Percentiles rank a stretch among this genome's conserved stretches.
Evolutionary conservation across 2,329 filamentous ascomycete species (phyloP).

Genomic region (Talaromyces sp.): DNA sequence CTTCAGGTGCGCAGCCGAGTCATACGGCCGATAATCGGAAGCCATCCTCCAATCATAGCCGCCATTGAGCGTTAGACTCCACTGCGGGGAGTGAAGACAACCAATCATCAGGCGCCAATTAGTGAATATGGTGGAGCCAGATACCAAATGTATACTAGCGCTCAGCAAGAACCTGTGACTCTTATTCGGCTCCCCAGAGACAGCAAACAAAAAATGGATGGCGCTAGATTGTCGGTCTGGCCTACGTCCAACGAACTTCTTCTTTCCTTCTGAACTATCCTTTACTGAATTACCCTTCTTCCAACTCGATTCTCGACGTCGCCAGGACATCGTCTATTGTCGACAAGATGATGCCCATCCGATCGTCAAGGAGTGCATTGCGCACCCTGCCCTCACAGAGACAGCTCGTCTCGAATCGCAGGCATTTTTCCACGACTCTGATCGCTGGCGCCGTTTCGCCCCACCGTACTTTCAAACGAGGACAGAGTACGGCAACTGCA

Average conservation of each 20-base stretch:
- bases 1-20: background rate
- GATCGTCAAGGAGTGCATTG: conserved; percentile 48
- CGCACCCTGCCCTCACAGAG: conserved; percentile 46
- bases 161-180: background rate
- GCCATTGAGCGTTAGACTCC: background rate
- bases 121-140: background rate
- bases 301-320: conserved; percentile 24
- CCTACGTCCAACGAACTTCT: conserved; percentile 1
- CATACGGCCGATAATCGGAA: conserved; percentile 20
- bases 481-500: conserved; percentile 49
- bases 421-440: conserved; percentile 46
- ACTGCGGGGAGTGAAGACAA: background rate
- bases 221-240: conserved; percentile 1
- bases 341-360: conserved; percentile 49
- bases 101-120: conserved; percentile 1
- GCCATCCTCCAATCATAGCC: conserved; percentile 17
- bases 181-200: background rate
- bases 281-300: background rate
- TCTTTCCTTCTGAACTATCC: background rate
- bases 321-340: conserved; percentile 33
- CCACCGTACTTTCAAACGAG: conserved; percentile 45
- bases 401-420: conserved; percentile 36
- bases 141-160: background rate
- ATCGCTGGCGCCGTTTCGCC: conserved; percentile 46
- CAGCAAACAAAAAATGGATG: conserved; percentile 5